Conservation (phyloP, 495 filamentous ascomycete genomes). For the Rhypophila decipiens region DNA sequence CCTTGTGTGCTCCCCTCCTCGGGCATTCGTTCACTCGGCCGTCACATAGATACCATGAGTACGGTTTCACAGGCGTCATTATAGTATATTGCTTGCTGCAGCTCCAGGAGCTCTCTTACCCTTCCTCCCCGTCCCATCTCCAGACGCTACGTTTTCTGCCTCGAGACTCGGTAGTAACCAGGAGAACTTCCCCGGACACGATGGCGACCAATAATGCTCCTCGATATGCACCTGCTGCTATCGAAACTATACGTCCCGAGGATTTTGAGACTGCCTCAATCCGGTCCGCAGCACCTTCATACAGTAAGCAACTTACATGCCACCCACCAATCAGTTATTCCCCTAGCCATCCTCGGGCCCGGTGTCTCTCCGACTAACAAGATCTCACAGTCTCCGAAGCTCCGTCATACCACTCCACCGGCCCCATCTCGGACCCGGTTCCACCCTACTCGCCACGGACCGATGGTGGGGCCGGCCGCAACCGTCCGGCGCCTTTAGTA, state of each 20-base stretch:
- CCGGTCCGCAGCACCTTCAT: constrained; percentile 46
- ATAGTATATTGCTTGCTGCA: too few relatives aligned
- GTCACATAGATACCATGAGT: too few relatives aligned
- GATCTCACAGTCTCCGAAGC: constrained; percentile 37
- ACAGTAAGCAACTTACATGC: constrained; percentile 30
- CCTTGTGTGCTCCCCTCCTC: too few relatives aligned
- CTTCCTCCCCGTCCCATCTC: too few relatives aligned
- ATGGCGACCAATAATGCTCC: constrained; percentile 23
- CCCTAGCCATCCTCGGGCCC: background rate
- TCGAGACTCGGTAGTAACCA: too few relatives aligned
- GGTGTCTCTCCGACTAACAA: too few relatives aligned
- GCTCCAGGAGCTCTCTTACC: too few relatives aligned
- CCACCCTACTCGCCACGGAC: constrained; percentile 37
- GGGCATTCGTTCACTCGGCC: too few relatives aligned
- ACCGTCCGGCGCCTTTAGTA: background rate
- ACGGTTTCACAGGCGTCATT: too few relatives aligned
- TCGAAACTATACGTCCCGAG: constrained; percentile 30
- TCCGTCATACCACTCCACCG: constrained; percentile 41
- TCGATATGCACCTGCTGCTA: constrained; percentile 16
- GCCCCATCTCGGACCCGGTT: constrained; percentile 25
- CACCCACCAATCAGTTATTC: background rate
- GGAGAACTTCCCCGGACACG: too few relatives aligned
- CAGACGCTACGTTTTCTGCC: too few relatives aligned
- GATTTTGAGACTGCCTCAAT: constrained; percentile 50
- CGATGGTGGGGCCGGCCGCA: constrained; percentile 1